Base-by-base conservation (phyloP, 345 rosid species). In the Cardiospermum halicacabum region DNA sequence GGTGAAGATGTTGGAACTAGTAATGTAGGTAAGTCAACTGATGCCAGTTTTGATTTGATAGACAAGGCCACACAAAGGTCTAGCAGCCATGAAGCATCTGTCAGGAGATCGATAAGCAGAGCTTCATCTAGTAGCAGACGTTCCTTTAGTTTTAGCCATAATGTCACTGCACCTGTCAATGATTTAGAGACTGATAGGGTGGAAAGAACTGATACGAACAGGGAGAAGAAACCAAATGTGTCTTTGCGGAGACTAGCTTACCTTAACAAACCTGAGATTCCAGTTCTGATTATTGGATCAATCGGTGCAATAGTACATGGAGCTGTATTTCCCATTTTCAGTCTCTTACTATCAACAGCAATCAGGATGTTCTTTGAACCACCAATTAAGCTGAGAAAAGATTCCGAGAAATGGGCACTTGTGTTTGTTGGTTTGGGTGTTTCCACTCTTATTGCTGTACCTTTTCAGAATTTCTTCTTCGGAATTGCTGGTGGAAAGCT, bases 401-500 rank as follows among this genome's bases (percentile, higher is more conserved):
- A 89, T 36, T 74, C 96, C n/a, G 76, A 43, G 21, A 51, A 61
- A 6, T 92, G 93, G 96, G 88, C 88, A 28, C 6, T 76, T 34
- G 28, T 81, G 24, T 89, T 77, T 48, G 7, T 84, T 0, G 71
- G 75, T 34, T 26, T 92, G 27, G 92, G 82, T 27, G 2, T 72
- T 1, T 6, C 72, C 3, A 66, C 53, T 47, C 53, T 84, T 6
- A 3, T 80, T 9, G 73, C 67, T 67, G 64, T 80, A 19, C 93
- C 96, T 3, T 0, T 76, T 32, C 98, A 92, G 67, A 80, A 83
- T 75, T 92, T 73, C 71, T 72, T 87, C 32, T 92, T 85, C 18
- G 95, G 92, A 28, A 22, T 89, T 25, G 98, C 96, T 3, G 98
- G 98, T 8, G 88, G 96, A n/a, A 85, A 77, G 49, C 57, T 92